Conservation (phyloP, 2,329 filamentous ascomycete species). For the Botryotinia narcissicola region DNA sequence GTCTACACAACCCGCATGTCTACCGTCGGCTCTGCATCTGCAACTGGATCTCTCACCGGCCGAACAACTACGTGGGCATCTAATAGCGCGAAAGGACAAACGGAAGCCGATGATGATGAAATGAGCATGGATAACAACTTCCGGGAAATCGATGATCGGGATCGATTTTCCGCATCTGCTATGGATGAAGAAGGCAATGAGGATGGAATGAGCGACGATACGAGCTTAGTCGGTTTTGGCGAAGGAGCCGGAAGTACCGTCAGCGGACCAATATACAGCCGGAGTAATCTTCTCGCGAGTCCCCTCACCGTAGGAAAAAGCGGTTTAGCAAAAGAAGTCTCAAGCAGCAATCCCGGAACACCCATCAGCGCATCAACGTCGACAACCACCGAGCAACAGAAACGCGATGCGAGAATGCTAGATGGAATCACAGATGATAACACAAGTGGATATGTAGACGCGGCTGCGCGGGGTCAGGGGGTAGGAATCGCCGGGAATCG, state of each 20-base stretch:
- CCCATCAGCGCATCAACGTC: conserved; percentile 28
- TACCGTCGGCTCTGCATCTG: conserved; percentile 87
- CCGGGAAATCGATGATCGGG: conserved; percentile 51
- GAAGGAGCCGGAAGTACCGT: conserved; percentile 86
- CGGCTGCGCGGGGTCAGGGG: conserved; percentile 46
- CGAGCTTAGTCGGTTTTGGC: conserved; percentile 85
- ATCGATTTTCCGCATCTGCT: conserved; percentile 41
- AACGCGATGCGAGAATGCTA: conserved; percentile 61
- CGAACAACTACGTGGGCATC: conserved; percentile 62
- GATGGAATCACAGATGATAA: conserved; percentile 62
- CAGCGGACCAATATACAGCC: conserved; percentile 70
- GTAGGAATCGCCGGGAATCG: conserved; percentile 21
- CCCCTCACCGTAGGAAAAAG: conserved; percentile 38
- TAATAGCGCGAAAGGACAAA: conserved; percentile 52
- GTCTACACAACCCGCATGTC: conserved; percentile 70
- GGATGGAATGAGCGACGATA: conserved; percentile 78
- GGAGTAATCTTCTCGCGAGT: conserved; percentile 42
- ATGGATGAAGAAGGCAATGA: conserved; percentile 46
- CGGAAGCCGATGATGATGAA: conserved; percentile 54
- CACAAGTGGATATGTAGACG: conserved; percentile 61
- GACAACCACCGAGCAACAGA: conserved; percentile 46
- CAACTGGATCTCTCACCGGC: conserved; percentile 74
- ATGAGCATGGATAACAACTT: conserved; percentile 44
- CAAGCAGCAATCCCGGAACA: conserved; percentile 26
- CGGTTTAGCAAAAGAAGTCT: conserved; percentile 28